These are phyloP conservation scores for Pseudotsuga menziesii DNA, from an alignment of 75 land plant species.

Conservation along the genomic window DNA sequence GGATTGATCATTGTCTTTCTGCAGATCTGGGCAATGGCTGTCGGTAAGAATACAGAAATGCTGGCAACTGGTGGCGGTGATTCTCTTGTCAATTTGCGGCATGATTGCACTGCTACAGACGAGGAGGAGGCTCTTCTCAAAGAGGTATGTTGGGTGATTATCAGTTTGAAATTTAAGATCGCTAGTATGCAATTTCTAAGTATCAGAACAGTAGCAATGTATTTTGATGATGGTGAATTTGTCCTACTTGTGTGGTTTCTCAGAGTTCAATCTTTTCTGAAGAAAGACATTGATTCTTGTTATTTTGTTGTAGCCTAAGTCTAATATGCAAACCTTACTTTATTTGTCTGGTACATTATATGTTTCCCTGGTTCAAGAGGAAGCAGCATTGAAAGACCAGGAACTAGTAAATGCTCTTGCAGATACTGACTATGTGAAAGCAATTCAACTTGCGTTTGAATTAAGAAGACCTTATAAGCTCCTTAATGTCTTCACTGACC, in stretches of 20 bases:
- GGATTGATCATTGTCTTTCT: neutral
- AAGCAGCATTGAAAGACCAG: conserved; percentile 71
- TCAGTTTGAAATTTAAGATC: conserved; percentile 15
- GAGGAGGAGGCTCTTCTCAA: conserved; percentile 14
- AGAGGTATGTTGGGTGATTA: conserved; percentile 69
- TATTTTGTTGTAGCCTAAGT: neutral
- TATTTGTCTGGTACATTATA: neutral
- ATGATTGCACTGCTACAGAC: conserved; percentile 73
- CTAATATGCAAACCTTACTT: neutral
- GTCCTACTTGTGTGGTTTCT: neutral
- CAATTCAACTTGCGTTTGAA: conserved; percentile 83
- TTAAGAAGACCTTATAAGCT: conserved; percentile 78
- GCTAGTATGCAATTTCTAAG: neutral
- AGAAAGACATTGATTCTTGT: neutral
- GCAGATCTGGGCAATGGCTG: conserved; percentile 93
- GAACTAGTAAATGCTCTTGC: conserved; percentile 82
- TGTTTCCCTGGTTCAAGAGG: conserved; percentile 46
- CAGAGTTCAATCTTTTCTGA: neutral
- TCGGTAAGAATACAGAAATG: conserved; percentile 67
- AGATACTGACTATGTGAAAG: conserved; percentile 76
- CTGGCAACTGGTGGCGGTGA: conserved; percentile 86
- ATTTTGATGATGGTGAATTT: neutral
- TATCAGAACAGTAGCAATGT: neutral
- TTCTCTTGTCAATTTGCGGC: conserved; percentile 76
- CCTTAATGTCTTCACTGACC: conserved; percentile 56